A percentile compares a stretch with the other conserved stretches of the same genome.
Evolutionary conservation across 164 flowering plant genomes (phyloP).

Genomic region (Tinospora cordifolia): DNA sequence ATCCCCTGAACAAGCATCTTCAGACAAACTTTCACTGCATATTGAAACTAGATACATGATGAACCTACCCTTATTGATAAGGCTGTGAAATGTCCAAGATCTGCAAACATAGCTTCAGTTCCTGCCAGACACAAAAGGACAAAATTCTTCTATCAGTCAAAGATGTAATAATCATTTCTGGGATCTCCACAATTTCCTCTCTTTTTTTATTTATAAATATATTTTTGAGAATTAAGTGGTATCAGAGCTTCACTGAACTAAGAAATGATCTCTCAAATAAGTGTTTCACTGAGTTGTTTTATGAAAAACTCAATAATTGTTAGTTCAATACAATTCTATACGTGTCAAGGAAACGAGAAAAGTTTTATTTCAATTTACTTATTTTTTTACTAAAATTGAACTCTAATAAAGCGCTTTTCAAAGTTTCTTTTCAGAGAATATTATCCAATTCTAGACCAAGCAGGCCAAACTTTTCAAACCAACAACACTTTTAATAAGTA

Average conservation of each 20-base stretch:
- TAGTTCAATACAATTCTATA: too few species aligned
- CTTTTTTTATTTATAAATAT: too few species aligned
- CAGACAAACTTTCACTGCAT: background rate
- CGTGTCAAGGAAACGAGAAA: too few species aligned
- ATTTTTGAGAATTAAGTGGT: too few species aligned
- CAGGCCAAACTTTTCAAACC: background rate
- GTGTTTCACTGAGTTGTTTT: too few species aligned
- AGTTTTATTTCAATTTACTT: too few species aligned
- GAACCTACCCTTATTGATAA: conserved; percentile 54
- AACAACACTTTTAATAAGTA: background rate
- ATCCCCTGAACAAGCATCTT: background rate
- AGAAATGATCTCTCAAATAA: too few species aligned
- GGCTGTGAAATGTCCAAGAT: conserved; percentile 77
- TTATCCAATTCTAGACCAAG: background rate
- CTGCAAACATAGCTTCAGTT: conserved; percentile 85
- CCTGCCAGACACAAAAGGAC: conserved; percentile 30
- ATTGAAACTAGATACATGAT: background rate
- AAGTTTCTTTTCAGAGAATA: too few species aligned
- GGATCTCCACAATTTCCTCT: background rate
- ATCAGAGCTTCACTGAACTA: too few species aligned
- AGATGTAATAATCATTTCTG: background rate
- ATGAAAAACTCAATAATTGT: too few species aligned
- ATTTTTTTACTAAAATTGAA: too few species aligned
- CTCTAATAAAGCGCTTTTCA: too few species aligned
- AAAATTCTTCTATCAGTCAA: background rate